Evolutionary conservation across 2,329 filamentous ascomycete species (phyloP), one percentile per base, ranked within the genome.

Genomic region (Immersiporthe knoxdaviesiana): DNA sequence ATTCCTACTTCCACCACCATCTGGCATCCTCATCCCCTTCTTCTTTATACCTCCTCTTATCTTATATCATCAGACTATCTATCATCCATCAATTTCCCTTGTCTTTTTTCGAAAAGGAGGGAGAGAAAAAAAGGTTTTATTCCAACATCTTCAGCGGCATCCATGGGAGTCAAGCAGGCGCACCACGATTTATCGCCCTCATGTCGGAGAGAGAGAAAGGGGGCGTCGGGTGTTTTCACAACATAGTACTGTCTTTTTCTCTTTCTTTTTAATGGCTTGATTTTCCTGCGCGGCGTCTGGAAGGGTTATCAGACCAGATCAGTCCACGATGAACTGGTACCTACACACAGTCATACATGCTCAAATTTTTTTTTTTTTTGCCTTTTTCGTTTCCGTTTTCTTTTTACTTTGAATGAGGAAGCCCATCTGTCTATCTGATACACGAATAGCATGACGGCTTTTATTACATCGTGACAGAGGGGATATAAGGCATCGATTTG

Each of bases 271-370:
- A 30, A 24, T 21, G 10, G 44, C 44, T 47, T 47, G 44, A 30
- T 35, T 35, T 18, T 8, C 39, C 30, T 68, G 69, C 63, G 41
- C 30, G 69, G 66, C 47, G 52, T 65, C n/a, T 11, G 21, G 44
- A 58, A n/a, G 30, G 32, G 32, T 18, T 11, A 39, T 54, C 59
- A 67, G 63, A 63, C 39, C 59, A 39, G 27, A 56, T 50, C 52
- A 50, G 56, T 56, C 44, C 21, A 39, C 14, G 24, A 30, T 56
- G 27, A 56, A 56, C 24, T 56, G 37, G 58, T 35, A 59, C 24
- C 35, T 44, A 58, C 30, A 58, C 21, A 59, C 8, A 37, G 14
- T 6, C 32, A 35, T 59, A 59, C 32, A 59, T 59, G 56, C 32
- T 32, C 56, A 6, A 54, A 27, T 18, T 56, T n/a, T 47, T 7